Evolutionary conservation across 305 asterid species (phyloP), one percentile per base, ranked within the genome.

Genomic region (Plantago coronopus): DNA sequence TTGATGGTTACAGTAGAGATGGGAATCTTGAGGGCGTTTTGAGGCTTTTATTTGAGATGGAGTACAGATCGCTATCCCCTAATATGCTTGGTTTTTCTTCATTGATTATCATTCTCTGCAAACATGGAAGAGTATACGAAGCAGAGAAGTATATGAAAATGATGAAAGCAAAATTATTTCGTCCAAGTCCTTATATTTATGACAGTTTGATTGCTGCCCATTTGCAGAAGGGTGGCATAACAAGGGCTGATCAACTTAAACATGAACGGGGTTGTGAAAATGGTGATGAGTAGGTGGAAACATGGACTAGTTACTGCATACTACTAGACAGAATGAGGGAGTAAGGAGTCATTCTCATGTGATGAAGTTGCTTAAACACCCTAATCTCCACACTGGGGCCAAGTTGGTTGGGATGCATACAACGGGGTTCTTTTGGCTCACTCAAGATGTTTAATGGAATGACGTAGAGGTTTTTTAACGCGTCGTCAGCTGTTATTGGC

Each of bases 401-500:
- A 83, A 84, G 63, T 47, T 89, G 31, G 68, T 89, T 5, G 66
- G 87, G 1, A 84, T 87, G 95, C 87, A 77, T 43, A 77, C 90
- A 81, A 62, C 83, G 94, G 56, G 96, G 94, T 31, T 87, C 82
- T 17, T 71, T 89, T 19, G 71, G 58, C 19, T 91, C 94, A 0
- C 73, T 71, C 64, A 44, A 37, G 2, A 71, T 84, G 80, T 89
- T 89, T 48, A 80, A 78, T 20, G 73, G 72, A 72, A 84, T 86
- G 91, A 65, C 69, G 59, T 66, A 72, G 25, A 78, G 89, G 68
- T 68, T 86, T 51, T 65, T 86, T 82, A 81, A 70, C 69, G 49
- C 86, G 0, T 89, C 94, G 95, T 81, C 97, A 6, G 86, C 91
- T 16, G 75, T 87, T 60, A 83, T 89, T 42, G 91, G 95, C 11